Percentiles rank a stretch among this genome's conserved stretches.
Evolutionary conservation across 2,329 filamentous ascomycete genomes (phyloP).

Genomic region (Fusarium sp.): DNA sequence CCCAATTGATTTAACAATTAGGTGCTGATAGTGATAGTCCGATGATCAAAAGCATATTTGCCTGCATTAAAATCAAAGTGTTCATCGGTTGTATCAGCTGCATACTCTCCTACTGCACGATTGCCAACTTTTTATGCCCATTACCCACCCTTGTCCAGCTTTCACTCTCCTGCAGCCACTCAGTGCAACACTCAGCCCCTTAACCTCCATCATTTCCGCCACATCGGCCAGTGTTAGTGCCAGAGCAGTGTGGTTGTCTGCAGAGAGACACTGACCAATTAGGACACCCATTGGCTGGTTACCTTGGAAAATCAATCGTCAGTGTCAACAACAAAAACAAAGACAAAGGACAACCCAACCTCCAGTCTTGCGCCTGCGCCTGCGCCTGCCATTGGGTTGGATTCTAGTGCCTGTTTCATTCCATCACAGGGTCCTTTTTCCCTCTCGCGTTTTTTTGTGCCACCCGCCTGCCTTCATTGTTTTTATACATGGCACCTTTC

Average conservation of each 20-base stretch:
- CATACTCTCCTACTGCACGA: constrained; percentile 20
- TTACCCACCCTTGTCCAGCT: constrained; percentile 13
- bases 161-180: constrained; percentile 29
- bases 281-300: constrained; percentile 19
- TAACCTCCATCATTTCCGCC: constrained; percentile 20
- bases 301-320: constrained; percentile 17
- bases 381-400: constrained; percentile 23
- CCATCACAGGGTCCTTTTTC: constrained; percentile 24
- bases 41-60: neutral
- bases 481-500: constrained; percentile 1
- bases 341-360: constrained; percentile 29
- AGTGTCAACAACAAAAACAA: constrained; percentile 35
- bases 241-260: neutral
- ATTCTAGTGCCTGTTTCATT: constrained; percentile 27
- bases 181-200: constrained; percentile 25
- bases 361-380: constrained; percentile 19
- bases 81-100: constrained; percentile 14
- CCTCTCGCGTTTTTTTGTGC: neutral
- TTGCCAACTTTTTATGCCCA: constrained; percentile 26
- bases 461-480: neutral
- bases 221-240: constrained; percentile 15
- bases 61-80: neutral
- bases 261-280: constrained; percentile 15
- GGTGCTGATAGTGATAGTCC: neutral
- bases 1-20: neutral